Conservation (phyloP, 495 filamentous ascomycete species). For the Xylaria flabelliformis region DNA sequence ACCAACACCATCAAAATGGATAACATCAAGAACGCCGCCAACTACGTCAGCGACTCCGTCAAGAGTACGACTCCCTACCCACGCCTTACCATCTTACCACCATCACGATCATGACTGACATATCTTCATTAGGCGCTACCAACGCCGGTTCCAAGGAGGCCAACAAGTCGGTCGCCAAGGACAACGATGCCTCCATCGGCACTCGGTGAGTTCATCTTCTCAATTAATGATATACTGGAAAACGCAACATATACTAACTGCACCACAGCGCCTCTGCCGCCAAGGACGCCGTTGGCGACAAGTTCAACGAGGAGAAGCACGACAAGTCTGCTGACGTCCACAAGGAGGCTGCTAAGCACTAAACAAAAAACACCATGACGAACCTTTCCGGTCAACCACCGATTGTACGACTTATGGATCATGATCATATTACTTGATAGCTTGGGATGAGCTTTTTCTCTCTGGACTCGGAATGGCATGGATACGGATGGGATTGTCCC, state of each 20-base stretch:
- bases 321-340: conserved; percentile 60
- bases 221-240: too few species aligned
- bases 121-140: conserved; percentile 37
- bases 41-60: conserved; percentile 66
- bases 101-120: conserved; percentile 22
- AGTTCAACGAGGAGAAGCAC: conserved; percentile 62
- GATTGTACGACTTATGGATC: conserved; percentile 37
- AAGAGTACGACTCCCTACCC: conserved; percentile 43
- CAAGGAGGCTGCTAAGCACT: conserved; percentile 65
- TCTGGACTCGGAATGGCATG: conserved; percentile 34
- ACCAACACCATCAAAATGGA: conserved; percentile 56
- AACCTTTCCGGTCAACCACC: conserved; percentile 23
- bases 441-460: conserved; percentile 26
- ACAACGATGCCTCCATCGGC: conserved; percentile 55
- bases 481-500: conserved; percentile 31
- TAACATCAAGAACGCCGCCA: conserved; percentile 64
- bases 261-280: conserved; percentile 54
- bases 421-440: conserved; percentile 15
- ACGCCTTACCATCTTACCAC: conserved; percentile 7
- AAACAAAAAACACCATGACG: conserved; percentile 36
- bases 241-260: conserved; percentile 29
- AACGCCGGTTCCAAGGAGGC: conserved; percentile 65
- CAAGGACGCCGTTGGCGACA: conserved; percentile 63
- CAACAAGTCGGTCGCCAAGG: conserved; percentile 71
- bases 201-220: conserved; percentile 53